Evolutionary conservation across 2,329 filamentous ascomycete species (phyloP), one percentile per base, ranked within the genome.

Genomic region (Diaporthe vexans): DNA sequence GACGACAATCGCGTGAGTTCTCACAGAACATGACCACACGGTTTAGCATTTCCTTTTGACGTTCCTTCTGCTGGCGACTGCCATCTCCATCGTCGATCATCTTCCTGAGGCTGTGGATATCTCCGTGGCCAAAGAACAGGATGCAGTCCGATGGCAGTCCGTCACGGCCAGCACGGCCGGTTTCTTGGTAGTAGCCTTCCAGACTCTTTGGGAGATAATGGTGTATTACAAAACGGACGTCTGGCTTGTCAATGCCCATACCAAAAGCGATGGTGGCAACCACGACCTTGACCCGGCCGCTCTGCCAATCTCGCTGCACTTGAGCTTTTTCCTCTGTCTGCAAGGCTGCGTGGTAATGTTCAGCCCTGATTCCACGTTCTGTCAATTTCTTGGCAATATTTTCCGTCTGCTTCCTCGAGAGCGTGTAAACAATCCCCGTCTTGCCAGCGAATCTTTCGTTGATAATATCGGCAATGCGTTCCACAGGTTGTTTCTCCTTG

Each of bases 231-330:
- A 97, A 99, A 37, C 97, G 94, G 63, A 99, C 97, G 81, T 99
- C 94, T 0, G 95, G 91, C 82, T 99, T 99, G 86, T 99, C 97
- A 77, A 99, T 99, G n/a, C 97, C 97, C 97, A 99, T 99, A 9
- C 97, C 97, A 81, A 99, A 99, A 33, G 97, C 97, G 82, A 99
- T 98, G 0, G 97, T 99, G 26, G 97, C 97, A 67, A 99, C 97
- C 57, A 99, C 97, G 46, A 99, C 94, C 78, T 98, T 94, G 79
- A 93, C 90, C 69, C 87, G 85, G 8, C 95, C 95, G 57, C 85
- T 86, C 82, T 99, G 97, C 97, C 97, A 99, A 40, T 91, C 83
- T 75, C 89, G 89, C 82, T 98, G 96, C 6, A 97, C 89, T 9
- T 88, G 82, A 1, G 88, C 87, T 81, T 96, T 96, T 69, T 94